Percentiles rank a stretch among this genome's conserved stretches.
These are phyloP conservation scores for Nyctanthes arbortristis DNA, from an alignment of 257 asterid species.

Conservation along the genomic window DNA sequence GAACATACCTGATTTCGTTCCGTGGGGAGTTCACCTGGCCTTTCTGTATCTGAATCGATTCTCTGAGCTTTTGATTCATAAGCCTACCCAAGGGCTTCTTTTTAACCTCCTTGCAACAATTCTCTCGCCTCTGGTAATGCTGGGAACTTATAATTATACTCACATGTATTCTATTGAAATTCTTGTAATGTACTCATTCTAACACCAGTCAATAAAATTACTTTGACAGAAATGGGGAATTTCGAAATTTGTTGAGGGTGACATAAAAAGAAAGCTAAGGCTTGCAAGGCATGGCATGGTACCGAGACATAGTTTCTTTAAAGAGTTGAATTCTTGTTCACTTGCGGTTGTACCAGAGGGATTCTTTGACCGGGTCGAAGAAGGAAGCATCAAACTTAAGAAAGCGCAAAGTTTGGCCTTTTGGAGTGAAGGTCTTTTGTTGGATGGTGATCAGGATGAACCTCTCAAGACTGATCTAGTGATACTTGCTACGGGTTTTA, in stretches of 20 bases:
- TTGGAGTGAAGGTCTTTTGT: slow-evolving; percentile 38
- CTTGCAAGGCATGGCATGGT: slow-evolving; percentile 41
- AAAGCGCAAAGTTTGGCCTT: slow-evolving; percentile 34
- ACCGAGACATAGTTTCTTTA: slow-evolving; percentile 44
- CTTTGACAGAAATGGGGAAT: slow-evolving; percentile 46
- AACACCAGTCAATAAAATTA: too few relatives aligned
- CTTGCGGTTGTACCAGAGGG: too few relatives aligned
- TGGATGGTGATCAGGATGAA: slow-evolving; percentile 26
- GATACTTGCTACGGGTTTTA: too few relatives aligned
- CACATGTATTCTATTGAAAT: not conserved
- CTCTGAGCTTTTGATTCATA: slow-evolving; percentile 49
- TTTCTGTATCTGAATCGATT: slow-evolving; percentile 41
- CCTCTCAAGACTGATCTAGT: slow-evolving; percentile 26
- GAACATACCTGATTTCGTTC: slow-evolving; percentile 42
- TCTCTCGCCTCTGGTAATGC: slow-evolving; percentile 52
- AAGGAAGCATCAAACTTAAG: slow-evolving; percentile 46
- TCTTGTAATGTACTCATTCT: not conserved
- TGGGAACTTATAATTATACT: not conserved
- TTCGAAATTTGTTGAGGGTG: slow-evolving; percentile 39
- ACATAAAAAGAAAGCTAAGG: slow-evolving; percentile 31
- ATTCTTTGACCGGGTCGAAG: slow-evolving; percentile 45
- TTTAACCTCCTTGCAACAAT: slow-evolving; percentile 39
- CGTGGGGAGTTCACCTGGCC: slow-evolving; percentile 46
- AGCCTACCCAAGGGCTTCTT: slow-evolving; percentile 48
- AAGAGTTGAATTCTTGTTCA: slow-evolving; percentile 37